Percentiles rank a stretch among this genome's conserved stretches.
Evolutionary conservation across 441 rosid species (phyloP).

Genomic region (Biscutella laevigata): DNA sequence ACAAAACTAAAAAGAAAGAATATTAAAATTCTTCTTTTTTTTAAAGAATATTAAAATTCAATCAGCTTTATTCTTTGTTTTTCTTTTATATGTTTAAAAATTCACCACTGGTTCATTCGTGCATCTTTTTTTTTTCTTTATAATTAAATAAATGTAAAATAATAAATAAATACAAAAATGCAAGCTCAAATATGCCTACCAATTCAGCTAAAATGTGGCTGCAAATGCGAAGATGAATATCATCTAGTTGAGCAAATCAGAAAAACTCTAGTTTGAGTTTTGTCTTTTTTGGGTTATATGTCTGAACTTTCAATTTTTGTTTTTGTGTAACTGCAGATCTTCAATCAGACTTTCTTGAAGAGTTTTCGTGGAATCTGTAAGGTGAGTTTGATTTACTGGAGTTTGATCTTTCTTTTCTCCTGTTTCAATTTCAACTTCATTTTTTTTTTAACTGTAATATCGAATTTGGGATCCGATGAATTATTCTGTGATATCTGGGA

Average conservation of each 20-base stretch:
- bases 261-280: too few relatives aligned
- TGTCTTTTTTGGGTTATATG: not conserved
- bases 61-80: constrained; percentile 22
- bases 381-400: constrained; percentile 14
- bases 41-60: constrained; percentile 18
- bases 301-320: too few relatives aligned
- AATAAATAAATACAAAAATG: constrained; percentile 2
- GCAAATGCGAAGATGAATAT: constrained; percentile 6
- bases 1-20: too few relatives aligned
- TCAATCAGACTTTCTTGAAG: constrained; percentile 6
- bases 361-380: not conserved
- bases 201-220: constrained; percentile 22
- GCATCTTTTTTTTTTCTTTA: constrained; percentile 7
- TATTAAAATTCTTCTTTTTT: too few relatives aligned
- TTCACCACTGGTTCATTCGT: constrained; percentile 27
- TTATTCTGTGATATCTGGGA: not conserved
- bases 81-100: constrained; percentile 10
- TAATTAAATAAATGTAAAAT: not conserved
- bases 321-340: constrained; percentile 13
- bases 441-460: not conserved
- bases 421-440: not conserved
- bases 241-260: too few relatives aligned
- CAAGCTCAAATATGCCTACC: constrained; percentile 20
- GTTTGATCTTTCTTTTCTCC: not conserved
- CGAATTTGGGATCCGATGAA: constrained; percentile 11